These are phyloP conservation scores for Kuraishia piskuri DNA, from an alignment of 805 yeast genomes.

Conservation along the genomic window DNA sequence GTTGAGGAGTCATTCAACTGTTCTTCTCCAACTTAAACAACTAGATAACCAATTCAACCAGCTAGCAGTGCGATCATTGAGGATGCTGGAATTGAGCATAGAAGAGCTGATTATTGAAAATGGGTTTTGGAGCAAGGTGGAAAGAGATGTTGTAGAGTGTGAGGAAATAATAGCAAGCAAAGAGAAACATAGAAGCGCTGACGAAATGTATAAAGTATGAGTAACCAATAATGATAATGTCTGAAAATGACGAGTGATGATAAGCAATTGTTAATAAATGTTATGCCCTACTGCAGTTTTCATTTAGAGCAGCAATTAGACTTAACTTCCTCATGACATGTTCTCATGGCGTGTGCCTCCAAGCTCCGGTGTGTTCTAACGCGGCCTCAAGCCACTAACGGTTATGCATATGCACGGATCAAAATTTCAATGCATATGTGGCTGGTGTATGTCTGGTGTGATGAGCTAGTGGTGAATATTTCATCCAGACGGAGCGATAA, in stretches of 20 bases:
- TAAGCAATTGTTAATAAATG: too few relatives aligned
- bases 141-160: not conserved
- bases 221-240: too few relatives aligned
- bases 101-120: not conserved
- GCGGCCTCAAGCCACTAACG: not conserved
- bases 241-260: not conserved
- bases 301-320: too few relatives aligned
- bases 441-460: not conserved
- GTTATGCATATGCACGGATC: not conserved
- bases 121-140: not conserved
- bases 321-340: too few relatives aligned
- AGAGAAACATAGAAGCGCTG: not conserved
- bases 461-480: not conserved
- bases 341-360: too few relatives aligned
- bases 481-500: too few relatives aligned
- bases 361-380: too few relatives aligned
- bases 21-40: not conserved
- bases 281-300: too few relatives aligned
- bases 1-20: too few relatives aligned
- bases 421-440: not conserved
- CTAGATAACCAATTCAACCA: not conserved
- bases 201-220: not conserved
- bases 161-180: not conserved
- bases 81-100: not conserved
- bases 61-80: not conserved